Base-by-base conservation (phyloP, 352 stramenopile genomes). In the Globisporangium parvum region DNA sequence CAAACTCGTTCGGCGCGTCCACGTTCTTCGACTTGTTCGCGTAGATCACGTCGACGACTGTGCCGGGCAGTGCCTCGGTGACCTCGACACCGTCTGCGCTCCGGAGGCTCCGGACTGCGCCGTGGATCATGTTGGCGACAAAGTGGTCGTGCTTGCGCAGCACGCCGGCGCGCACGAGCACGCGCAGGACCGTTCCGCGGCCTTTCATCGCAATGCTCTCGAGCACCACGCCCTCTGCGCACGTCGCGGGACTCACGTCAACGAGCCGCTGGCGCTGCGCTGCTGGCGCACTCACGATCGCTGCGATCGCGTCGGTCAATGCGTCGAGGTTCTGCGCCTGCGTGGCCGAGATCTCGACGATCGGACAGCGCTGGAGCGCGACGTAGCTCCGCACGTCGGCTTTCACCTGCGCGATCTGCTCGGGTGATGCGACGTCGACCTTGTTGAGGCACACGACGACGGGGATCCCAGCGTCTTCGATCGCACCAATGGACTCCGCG, bases 401-500 rank as follows among this genome's bases (percentile, higher is more conserved):
- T 21, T 68, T 65, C 50, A 93, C 71, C 1, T 47, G 52, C 14
- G 66, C 63, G 20, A 91, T 65, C 24, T 79, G 67, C 28, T 78
- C 60, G 6, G 60, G 52, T 2, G 60, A 56, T 1, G 69, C 59
- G 33, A 92, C 53, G 57, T 96, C 88, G n/a, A 96, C 63, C 62
- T 96, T 96, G 65, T 95, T 96, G 49, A 96, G 75, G 47, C 78
- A 93, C 17, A 85, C 82, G 20, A 96, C 67, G 10, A 68, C 73
- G 0, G 87, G 87, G n/a, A 96, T 60, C 33, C 62, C 68, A 8
- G 83, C 60, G 37, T 87, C 78, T 57, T 96, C 88, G 28, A 93
- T 77, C 10, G 85, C 88, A 26, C 88, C 88, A 28, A 96, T 98
- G 1, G 92, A 98, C 67, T 99, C 98, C 24, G 95, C 82, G 15